A percentile compares a stretch with the other conserved stretches of the same genome.
Conservation (phyloP, 805 yeast species). For the Wickerhamiella musiphila region DNA sequence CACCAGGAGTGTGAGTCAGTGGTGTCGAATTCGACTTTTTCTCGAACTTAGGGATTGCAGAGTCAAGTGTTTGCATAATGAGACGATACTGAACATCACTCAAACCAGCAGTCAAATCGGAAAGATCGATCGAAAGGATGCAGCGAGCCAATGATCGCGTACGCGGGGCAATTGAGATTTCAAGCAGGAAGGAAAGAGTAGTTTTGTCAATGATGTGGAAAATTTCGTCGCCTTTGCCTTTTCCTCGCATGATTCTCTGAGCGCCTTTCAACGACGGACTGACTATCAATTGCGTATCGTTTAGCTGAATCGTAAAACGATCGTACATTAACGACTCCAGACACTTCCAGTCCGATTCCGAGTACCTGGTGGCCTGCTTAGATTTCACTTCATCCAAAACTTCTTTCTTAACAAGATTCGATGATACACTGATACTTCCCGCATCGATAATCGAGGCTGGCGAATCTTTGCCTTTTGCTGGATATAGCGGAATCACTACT, state of each 20-base stretch:
- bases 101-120: constrained; percentile 49
- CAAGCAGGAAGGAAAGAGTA: constrained; percentile 55
- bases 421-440: constrained; percentile 73
- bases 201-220: constrained; percentile 60
- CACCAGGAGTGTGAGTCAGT: background rate
- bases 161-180: constrained; percentile 70
- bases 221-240: constrained; percentile 26
- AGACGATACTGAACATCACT: constrained; percentile 85
- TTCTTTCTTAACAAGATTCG: constrained; percentile 44
- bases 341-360: constrained; percentile 54
- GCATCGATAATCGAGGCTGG: constrained; percentile 90
- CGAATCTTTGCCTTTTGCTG: constrained; percentile 49
- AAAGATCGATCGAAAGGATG: constrained; percentile 60
- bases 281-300: constrained; percentile 64
- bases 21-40: background rate
- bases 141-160: constrained; percentile 58
- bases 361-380: constrained; percentile 36
- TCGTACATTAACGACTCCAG: constrained; percentile 77
- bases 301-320: constrained; percentile 54
- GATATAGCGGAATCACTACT: constrained; percentile 69
- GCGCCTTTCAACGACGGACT: background rate
- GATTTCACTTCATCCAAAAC: constrained; percentile 49
- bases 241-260: constrained; percentile 38
- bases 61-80: constrained; percentile 59
- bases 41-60: constrained; percentile 40